Base-by-base conservation (phyloP, 2,329 filamentous ascomycete species). In the Penicillium italicum region DNA sequence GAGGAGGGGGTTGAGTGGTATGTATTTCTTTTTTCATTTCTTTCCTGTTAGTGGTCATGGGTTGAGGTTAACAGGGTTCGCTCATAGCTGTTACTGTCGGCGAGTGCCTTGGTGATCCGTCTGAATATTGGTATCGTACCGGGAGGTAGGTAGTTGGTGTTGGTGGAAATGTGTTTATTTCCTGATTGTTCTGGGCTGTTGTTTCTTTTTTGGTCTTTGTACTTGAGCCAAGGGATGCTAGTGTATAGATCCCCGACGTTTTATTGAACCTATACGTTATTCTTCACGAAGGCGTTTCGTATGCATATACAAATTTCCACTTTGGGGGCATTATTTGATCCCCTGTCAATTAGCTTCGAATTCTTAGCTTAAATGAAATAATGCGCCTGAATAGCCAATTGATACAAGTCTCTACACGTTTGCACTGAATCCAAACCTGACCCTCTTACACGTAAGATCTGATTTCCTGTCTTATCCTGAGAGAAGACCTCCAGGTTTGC, bases 61-160 rank as follows among this genome's bases (percentile, higher is more conserved):
- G 8, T 22, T 42, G 28, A 14, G 16, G 20, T 37, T 53, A 54
- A 40, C 28, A 48, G n/a, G 50, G 40, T 52, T 46, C 2, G 0
- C 18, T 33, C 55, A 61, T 61, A 66, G 77, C 78, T 41, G 80
- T 82, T 28, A 82, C 82, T 1, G 78, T 85, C 5, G 83, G 82
- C 0, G 80, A 84, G 56, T 86, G 83, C 55, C 73, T 85, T 16
- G 78, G 77, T 0, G 82, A 85, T 54, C 69, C 80, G 8, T 56
- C 56, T n/a, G 72, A 68, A 16, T 76, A 79, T 59, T 85, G 82
- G 82, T 85, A 85, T 62, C 69, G 72, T 10, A n/a, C 33, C 16
- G 16, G 30, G 14, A 49, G 52, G 33, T 55, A 36, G 34, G 33
- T 34, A 22, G 51, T 18, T 33, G 28, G 12, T 16, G 11, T 10